Conservation (phyloP, 2,329 filamentous ascomycete species). For the Aspergillus hiratsukae region DNA sequence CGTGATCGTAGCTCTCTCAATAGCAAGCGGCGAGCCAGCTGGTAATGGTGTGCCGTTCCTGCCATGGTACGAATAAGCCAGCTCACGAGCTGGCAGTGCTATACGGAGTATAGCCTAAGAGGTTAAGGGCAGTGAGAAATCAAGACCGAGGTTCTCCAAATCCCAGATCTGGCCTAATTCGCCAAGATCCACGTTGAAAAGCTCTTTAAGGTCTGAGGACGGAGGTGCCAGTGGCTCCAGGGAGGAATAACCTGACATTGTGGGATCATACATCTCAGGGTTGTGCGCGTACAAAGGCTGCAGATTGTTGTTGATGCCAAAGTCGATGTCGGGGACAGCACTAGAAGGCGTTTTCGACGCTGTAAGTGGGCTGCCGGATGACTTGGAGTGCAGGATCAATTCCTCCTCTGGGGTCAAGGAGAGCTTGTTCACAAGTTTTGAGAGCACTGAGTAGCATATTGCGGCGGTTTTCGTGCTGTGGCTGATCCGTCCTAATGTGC, state of each 20-base stretch:
- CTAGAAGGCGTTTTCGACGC: slow-evolving; percentile 1
- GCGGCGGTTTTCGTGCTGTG: slow-evolving; percentile 19
- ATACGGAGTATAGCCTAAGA: no score
- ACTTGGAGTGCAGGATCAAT: neutral
- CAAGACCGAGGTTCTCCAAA: slow-evolving; percentile 22
- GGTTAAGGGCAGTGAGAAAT: neutral
- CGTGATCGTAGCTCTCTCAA: no score
- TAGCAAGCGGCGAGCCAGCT: no score
- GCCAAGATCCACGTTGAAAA: slow-evolving; percentile 20
- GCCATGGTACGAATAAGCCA: no score
- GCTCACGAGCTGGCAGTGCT: no score
- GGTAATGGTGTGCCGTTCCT: no score
- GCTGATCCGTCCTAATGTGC: slow-evolving; percentile 27
- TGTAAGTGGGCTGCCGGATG: neutral
- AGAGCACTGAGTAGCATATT: slow-evolving; percentile 21
- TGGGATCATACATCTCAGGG: neutral
- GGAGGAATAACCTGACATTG: neutral
- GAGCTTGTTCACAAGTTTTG: slow-evolving; percentile 16
- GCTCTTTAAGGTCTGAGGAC: neutral
- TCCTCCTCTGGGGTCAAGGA: slow-evolving; percentile 5
- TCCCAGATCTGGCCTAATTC: slow-evolving; percentile 26
- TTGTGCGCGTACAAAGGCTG: neutral
- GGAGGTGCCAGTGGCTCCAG: neutral
- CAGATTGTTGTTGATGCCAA: neutral
- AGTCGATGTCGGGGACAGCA: neutral